phyloP scores from a whole-genome alignment of 1,284 basidiomycete genomes.

The Acaromyces ingoldii region DNA sequence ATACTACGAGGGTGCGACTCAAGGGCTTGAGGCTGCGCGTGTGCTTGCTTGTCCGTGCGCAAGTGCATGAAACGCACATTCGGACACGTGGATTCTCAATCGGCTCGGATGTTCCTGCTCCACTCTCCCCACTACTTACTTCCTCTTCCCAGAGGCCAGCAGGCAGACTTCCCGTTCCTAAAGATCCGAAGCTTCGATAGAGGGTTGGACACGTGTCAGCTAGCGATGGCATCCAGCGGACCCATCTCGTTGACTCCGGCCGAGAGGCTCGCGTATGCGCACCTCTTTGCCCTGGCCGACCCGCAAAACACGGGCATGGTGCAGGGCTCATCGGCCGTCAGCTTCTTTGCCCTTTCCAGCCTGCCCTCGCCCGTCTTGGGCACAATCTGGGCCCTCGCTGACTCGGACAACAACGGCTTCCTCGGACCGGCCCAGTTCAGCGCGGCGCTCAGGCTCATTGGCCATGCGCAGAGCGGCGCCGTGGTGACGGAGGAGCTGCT shows the following conservation, averaged over 20 bases:
- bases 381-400: constrained; percentile 88
- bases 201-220: not conserved
- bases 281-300: constrained; percentile 45
- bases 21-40: too few species aligned
- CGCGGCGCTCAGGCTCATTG: constrained; percentile 84
- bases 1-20: too few species aligned
- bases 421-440: constrained; percentile 58
- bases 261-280: constrained; percentile 43
- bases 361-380: constrained; percentile 55
- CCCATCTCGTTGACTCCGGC: constrained; percentile 14
- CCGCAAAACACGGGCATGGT: constrained; percentile 41
- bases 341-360: constrained; percentile 46
- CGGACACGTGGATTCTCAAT: too few species aligned
- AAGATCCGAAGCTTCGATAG: too few species aligned
- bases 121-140: too few species aligned
- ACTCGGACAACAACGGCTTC: constrained; percentile 60
- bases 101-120: too few species aligned
- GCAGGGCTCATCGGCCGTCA: constrained; percentile 44
- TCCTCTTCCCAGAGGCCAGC: too few species aligned
- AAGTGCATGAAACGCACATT: too few species aligned
- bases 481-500: constrained; percentile 56
- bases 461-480: constrained; percentile 84
- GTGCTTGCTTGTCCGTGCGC: too few species aligned
- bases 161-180: too few species aligned
- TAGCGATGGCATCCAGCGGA: not conserved